These are phyloP conservation scores for Ceratocystiopsis minuta DNA, from an alignment of 2,329 filamentous ascomycete genomes.

Conservation along the genomic window DNA sequence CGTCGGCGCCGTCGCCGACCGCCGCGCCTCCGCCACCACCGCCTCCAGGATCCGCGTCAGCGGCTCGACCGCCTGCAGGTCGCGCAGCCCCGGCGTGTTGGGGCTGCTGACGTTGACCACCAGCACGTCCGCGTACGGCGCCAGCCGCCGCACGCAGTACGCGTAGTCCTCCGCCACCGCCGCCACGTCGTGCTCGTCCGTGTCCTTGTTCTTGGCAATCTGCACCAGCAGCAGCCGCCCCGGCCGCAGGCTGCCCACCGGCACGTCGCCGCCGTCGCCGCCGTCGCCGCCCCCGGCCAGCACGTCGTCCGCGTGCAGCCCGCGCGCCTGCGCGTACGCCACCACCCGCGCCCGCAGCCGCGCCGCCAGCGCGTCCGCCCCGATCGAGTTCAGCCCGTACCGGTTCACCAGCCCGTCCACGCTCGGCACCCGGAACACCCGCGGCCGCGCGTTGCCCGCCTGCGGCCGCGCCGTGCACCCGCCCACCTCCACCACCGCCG, in stretches of 20 bases:
- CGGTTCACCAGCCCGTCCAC: conserved; percentile 85
- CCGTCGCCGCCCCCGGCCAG: conserved; percentile 38
- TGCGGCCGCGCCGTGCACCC: conserved; percentile 80
- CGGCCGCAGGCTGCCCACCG: conserved; percentile 58
- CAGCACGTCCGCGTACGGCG: conserved; percentile 81
- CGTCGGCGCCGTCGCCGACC: conserved; percentile 25
- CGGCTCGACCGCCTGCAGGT: conserved; percentile 70
- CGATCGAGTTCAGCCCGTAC: conserved; percentile 85
- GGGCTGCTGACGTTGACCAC: conserved; percentile 96
- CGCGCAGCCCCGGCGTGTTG: conserved; percentile 81
- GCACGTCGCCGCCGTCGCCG: conserved; percentile 37
- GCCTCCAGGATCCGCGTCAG: conserved; percentile 63
- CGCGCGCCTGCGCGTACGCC: conserved; percentile 53
- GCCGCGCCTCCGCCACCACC: conserved; percentile 62
- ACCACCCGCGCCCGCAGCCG: conserved; percentile 61
- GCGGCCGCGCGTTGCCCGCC: conserved; percentile 67
- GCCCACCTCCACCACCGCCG: conserved; percentile 79
- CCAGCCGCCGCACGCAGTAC: conserved; percentile 70
- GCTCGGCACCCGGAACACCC: conserved; percentile 71
- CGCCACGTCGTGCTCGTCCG: conserved; percentile 65
- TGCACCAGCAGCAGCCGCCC: conserved; percentile 77
- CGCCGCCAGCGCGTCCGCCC: conserved; percentile 72
- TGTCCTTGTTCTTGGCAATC: conserved; percentile 92
- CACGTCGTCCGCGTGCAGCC: conserved; percentile 54
- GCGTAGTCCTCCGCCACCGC: conserved; percentile 71